phyloP scores from a whole-genome alignment of 2,329 filamentous ascomycete species.

The Ploettnerulaceae sp. region DNA sequence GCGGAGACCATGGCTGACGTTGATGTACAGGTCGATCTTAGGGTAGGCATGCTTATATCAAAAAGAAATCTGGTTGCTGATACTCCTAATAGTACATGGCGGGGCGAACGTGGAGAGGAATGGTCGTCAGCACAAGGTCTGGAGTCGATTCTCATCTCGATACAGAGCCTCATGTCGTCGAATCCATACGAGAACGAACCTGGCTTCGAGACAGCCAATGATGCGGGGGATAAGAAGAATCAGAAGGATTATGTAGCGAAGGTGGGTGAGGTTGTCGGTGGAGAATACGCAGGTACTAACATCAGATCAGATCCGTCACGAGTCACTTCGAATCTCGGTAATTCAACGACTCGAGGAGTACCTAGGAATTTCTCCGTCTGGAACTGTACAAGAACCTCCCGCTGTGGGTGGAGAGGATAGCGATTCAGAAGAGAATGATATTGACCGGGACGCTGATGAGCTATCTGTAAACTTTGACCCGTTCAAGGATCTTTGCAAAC shows the following conservation, averaged over 20 bases:
- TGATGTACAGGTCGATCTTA: slow-evolving; percentile 67
- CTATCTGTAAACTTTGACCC: slow-evolving; percentile 64
- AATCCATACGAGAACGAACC: slow-evolving; percentile 97
- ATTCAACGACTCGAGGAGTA: slow-evolving; percentile 81
- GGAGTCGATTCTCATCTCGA: slow-evolving; percentile 90
- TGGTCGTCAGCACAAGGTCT: slow-evolving; percentile 96
- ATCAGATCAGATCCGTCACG: slow-evolving; percentile 72
- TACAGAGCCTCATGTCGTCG: slow-evolving; percentile 89
- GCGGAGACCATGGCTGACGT: slow-evolving; percentile 19
- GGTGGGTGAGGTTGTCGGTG: slow-evolving; percentile 41
- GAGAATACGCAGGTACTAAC: not conserved
- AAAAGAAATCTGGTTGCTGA: not conserved
- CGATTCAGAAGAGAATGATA: slow-evolving; percentile 47
- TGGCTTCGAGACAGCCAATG: slow-evolving; percentile 75
- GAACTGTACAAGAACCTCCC: slow-evolving; percentile 37
- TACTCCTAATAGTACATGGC: slow-evolving; percentile 71
- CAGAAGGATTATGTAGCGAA: slow-evolving; percentile 76
- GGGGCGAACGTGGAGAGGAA: slow-evolving; percentile 82
- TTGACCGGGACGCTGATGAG: slow-evolving; percentile 42
- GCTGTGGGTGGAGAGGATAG: slow-evolving; percentile 35
- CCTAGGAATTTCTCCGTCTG: slow-evolving; percentile 55
- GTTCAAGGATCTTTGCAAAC: slow-evolving; percentile 86
- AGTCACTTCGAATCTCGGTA: slow-evolving; percentile 80
- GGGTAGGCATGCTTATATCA: slow-evolving; percentile 50
- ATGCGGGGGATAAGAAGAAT: slow-evolving; percentile 63